Evolutionary conservation across 2,329 filamentous ascomycete genomes (phyloP).

Genomic region (Metarhizium album): DNA sequence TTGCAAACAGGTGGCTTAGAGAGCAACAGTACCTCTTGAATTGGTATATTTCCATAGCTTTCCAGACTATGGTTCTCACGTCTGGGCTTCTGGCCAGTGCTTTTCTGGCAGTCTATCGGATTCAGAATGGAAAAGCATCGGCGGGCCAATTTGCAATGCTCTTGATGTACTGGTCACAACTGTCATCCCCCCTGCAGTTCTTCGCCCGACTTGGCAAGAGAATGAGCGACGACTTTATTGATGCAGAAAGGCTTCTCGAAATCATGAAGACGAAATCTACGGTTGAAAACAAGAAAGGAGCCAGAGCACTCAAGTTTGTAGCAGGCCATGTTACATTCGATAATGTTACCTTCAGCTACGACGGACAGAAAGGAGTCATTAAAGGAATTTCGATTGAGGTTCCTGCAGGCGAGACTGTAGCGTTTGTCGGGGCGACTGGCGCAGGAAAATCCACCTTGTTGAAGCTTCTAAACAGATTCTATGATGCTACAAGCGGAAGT

Average conservation of each 20-base stretch:
- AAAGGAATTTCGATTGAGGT: conserved; percentile 41
- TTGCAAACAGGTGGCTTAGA: conserved; percentile 28
- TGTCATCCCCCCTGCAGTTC: conserved; percentile 60
- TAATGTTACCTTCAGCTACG: conserved; percentile 46
- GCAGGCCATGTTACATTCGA: conserved; percentile 45
- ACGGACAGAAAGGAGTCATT: conserved; percentile 47
- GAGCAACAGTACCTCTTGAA: conserved; percentile 28
- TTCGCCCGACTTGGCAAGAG: conserved; percentile 49
- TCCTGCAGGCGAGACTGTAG: conserved; percentile 41
- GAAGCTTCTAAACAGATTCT: conserved; percentile 49
- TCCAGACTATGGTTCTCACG: conserved; percentile 53
- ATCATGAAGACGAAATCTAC: conserved; percentile 48
- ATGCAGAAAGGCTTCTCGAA: conserved; percentile 46
- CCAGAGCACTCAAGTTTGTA: conserved; percentile 37
- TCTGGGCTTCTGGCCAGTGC: conserved; percentile 56
- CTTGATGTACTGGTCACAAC: conserved; percentile 63
- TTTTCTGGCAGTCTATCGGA: conserved; percentile 52
- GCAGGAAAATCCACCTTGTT: conserved; percentile 49
- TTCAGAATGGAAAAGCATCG: conserved; percentile 47
- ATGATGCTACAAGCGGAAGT: conserved; percentile 41
- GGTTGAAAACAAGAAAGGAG: conserved; percentile 40
- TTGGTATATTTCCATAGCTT: conserved; percentile 41
- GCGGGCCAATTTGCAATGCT: conserved; percentile 61
- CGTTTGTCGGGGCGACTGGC: conserved; percentile 50
- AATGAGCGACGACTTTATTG: conserved; percentile 45